These are phyloP conservation scores for Dothideomycetes sp. DNA, from an alignment of 2,329 filamentous ascomycete genomes.

Conservation along the genomic window DNA sequence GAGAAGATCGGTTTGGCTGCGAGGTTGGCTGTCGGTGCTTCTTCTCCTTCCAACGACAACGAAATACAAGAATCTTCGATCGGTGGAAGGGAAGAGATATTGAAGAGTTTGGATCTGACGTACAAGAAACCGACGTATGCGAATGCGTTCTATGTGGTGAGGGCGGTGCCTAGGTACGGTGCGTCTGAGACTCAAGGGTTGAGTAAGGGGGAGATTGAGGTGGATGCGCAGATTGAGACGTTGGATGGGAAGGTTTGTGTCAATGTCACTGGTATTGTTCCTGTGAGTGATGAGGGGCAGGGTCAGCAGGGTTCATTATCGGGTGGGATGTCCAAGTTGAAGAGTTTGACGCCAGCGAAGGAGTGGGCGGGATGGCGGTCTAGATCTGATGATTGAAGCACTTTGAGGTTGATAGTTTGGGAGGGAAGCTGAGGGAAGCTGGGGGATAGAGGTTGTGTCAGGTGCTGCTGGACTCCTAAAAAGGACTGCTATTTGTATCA, in stretches of 20 bases:
- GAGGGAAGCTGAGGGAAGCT: too few species aligned
- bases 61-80: too few species aligned
- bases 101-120: slow-evolving; percentile 39
- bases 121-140: slow-evolving; percentile 55
- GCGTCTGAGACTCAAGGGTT: slow-evolving; percentile 18
- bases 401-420: too few species aligned
- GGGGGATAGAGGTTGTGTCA: too few species aligned
- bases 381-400: slow-evolving; percentile 2
- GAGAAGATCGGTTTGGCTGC: slow-evolving; percentile 60
- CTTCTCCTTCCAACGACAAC: too few species aligned
- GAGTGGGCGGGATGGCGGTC: slow-evolving; percentile 11
- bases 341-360: slow-evolving; percentile 8
- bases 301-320: neutral
- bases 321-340: neutral
- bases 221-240: slow-evolving; percentile 45
- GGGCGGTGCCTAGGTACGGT: slow-evolving; percentile 32
- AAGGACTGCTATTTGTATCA: too few species aligned
- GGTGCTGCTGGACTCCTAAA: too few species aligned
- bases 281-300: slow-evolving; percentile 1
- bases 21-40: slow-evolving; percentile 40
- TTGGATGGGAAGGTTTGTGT: slow-evolving; percentile 49
- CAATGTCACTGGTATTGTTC: slow-evolving; percentile 34
- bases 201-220: slow-evolving; percentile 33
- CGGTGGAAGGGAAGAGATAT: too few species aligned
- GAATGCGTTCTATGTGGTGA: slow-evolving; percentile 55